These are phyloP conservation scores for Chrysochromulina parva DNA, from an alignment of 78 protist genomes.

Conservation along the genomic window DNA sequence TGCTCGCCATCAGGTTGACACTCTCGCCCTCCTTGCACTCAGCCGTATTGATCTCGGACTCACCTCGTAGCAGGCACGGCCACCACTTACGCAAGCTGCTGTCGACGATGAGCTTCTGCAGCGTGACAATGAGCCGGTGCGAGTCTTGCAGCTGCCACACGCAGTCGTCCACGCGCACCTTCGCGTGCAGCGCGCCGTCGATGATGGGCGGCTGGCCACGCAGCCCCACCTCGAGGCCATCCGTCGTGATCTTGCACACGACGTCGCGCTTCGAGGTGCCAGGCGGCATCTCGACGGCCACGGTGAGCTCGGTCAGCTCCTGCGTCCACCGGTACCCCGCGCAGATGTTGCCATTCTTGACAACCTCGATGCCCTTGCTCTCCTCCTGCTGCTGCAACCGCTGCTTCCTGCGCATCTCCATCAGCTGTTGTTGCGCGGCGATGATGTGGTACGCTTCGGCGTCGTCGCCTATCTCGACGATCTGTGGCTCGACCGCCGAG, in stretches of 20 bases:
- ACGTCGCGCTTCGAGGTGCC: slow-evolving; percentile 6
- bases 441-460: neutral
- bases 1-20: neutral
- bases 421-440: neutral
- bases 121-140: neutral
- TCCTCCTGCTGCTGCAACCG: neutral
- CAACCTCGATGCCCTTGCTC: neutral
- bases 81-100: neutral
- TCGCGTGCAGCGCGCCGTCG: neutral
- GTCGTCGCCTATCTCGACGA: slow-evolving; percentile 19
- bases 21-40: neutral
- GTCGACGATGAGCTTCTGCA: neutral
- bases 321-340: slow-evolving; percentile 5
- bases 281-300: slow-evolving; percentile 1
- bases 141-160: neutral
- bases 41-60: neutral
- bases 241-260: neutral
- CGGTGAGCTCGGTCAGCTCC: neutral
- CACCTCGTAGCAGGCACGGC: neutral
- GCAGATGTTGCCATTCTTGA: neutral
- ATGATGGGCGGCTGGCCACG: neutral
- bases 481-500: neutral
- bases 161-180: neutral
- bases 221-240: neutral
- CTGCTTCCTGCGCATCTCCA: neutral